Evolutionary conservation across 2,329 filamentous ascomycete species (phyloP), one percentile per base, ranked within the genome.

Genomic region (Pseudocercospora fijiensis): DNA sequence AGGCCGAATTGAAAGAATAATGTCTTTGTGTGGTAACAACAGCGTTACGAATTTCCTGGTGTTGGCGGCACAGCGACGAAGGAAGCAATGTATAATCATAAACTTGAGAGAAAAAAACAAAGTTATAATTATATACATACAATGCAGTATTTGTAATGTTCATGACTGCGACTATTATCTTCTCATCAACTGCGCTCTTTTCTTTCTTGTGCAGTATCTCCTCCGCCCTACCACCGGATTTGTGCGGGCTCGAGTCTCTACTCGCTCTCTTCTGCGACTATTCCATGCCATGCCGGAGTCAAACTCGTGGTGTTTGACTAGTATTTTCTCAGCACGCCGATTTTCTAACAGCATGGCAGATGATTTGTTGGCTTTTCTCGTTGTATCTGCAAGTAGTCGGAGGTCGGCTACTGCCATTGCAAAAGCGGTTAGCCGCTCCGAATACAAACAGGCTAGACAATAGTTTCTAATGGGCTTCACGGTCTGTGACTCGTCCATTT

Each of bases 391-490:
- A 8, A 16, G 16, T 37, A 8, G 33, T 37, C 33, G 33, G 33
- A 37, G 7, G 33, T 37, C 7, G 5, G 10, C 30, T 33, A 11
- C 30, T 33, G 30, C 13, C 30, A 33, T 3, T 33, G 5, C 13
- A 5, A 41, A 41, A 41, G 18, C 16, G 13, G 16, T 41, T 41
- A 18, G 37, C 37, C 37, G 37, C 37, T 5, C 33, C 33, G 33
- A 37, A 37, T 2, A n/a, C 13, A n/a, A 41, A n/a, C 37, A n/a
- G 37, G 37, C 16, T n/a, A 41, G 18, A 41, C 7, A 7, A 8
- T n/a, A n/a, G n/a, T n/a, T n/a, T n/a, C n/a, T n/a, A n/a, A n/a
- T 78, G 52, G 76, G 78, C 51, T 65, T 73, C 2, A 20, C 45
- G 3, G 45, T n/a, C 18, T 49, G 4, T 49, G 45, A 49, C 24